Base-by-base conservation (phyloP, 768 basidiomycete genomes). In the Kwoniella dendrophila region DNA sequence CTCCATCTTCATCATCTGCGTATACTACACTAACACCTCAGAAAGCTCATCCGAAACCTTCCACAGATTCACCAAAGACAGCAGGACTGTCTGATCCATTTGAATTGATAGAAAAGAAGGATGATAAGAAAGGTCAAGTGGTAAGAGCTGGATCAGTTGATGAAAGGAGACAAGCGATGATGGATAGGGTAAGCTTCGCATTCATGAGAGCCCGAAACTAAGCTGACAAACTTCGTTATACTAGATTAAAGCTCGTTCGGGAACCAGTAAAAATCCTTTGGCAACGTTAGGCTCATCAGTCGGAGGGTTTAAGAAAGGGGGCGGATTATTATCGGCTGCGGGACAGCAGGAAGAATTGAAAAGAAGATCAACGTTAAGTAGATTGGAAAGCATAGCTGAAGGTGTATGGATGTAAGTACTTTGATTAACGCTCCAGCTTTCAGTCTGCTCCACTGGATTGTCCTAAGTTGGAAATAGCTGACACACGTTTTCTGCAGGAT, bases 361-460 rank as follows among this genome's bases (percentile, higher is more conserved):
- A 58, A 58, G 78, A 26, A 59, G 78, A 22, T 75, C 73, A 32
- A 78, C 76, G n/a, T 67, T 80, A 18, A 76, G 75, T 62, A 62
- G 79, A 6, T 63, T 79, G 11, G 74, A 75, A 48, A 59, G 69
- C 14, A 71, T 80, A 20, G 79, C 79, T 0, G 79, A 80, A 63
- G 73, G 62, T 10, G 76, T 79, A 0, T 80, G 77, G 78, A 78
- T 80, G 78, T 77, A 52, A 64, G 76, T 69, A 5, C 0, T n/a
- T 32, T 10, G 26, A 18, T 10, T 12, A 24, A 4, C 22, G 10
- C 22, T 10, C 22, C 16, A n/a, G n/a, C n/a, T n/a, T n/a, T 45
- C 16, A 22, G n/a, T 12, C 32, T 59, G 4, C 29, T 18, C 16
- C 53, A 30, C 30, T 44, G 38, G 3, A n/a, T 24, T 45, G 47